Evolutionary conservation across 768 basidiomycete genomes (phyloP).

Genomic region (Xerocomellus chrysenteron): DNA sequence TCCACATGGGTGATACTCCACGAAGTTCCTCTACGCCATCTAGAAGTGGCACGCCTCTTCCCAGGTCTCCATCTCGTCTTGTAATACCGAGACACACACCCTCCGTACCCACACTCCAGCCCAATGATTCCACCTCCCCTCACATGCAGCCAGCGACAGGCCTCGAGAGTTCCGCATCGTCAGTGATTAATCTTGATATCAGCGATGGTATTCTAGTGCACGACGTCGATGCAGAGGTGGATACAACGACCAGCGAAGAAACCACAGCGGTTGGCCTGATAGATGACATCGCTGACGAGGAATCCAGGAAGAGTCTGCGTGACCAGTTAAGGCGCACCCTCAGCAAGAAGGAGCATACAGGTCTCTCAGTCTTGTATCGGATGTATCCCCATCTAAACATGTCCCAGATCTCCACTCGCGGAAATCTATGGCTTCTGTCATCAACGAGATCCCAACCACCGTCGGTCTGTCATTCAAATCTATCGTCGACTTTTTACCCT

Average conservation of each 20-base stretch:
- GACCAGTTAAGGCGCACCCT: conserved; percentile 73
- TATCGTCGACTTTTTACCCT: conserved; percentile 2
- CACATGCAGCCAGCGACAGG: conserved; percentile 32
- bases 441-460: conserved; percentile 36
- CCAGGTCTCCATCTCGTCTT: conserved; percentile 52
- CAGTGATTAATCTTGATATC: conserved; percentile 64
- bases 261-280: conserved; percentile 46
- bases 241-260: conserved; percentile 54
- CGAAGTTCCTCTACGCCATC: conserved; percentile 34
- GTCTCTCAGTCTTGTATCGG: conserved; percentile 29
- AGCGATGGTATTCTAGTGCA: conserved; percentile 69
- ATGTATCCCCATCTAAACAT: conserved; percentile 8
- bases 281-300: conserved; percentile 48
- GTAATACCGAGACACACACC: conserved; percentile 52
- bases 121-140: conserved; percentile 40
- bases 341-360: conserved; percentile 49
- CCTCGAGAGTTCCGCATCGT: conserved; percentile 68
- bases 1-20: conserved; percentile 26
- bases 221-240: conserved; percentile 65
- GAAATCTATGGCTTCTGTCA: conserved; percentile 19
- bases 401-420: conserved; percentile 11
- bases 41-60: conserved; percentile 36
- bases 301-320: conserved; percentile 61
- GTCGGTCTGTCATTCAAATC: conserved; percentile 18
- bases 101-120: conserved; percentile 56